Conservation (phyloP, 2,329 filamentous ascomycete genomes). For the Sarocladium strictum region DNA sequence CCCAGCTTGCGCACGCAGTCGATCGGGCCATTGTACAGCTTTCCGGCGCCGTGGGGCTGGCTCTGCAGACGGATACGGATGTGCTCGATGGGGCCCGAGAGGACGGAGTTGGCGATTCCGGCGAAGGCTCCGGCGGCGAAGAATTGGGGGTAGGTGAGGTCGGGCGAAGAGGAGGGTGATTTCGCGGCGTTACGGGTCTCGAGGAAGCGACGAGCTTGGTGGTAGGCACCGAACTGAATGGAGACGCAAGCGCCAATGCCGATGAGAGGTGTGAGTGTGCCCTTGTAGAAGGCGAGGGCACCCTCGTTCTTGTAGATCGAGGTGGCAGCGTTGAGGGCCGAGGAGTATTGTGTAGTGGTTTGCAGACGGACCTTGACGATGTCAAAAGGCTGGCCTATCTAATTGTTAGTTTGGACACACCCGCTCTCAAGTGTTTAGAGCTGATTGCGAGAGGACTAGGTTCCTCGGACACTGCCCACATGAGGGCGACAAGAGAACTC, state of each 20-base stretch:
- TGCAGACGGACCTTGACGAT: conserved; percentile 98
- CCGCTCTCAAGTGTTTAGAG: neutral
- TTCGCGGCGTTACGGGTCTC: conserved; percentile 65
- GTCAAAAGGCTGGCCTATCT: conserved; percentile 65
- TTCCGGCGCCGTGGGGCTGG: conserved; percentile 77
- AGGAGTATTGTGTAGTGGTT: conserved; percentile 75
- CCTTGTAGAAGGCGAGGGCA: conserved; percentile 93
- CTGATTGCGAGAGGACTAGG: neutral
- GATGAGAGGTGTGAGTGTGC: conserved; percentile 87
- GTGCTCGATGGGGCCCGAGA: conserved; percentile 93
- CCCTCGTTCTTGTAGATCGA: conserved; percentile 87
- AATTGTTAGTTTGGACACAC: conserved; percentile 5
- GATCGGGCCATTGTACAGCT: conserved; percentile 75
- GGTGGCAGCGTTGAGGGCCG: conserved; percentile 72
- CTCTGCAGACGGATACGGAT: conserved; percentile 94
- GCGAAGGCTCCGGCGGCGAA: conserved; percentile 88
- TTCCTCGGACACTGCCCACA: too few species aligned
- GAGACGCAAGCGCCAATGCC: conserved; percentile 97
- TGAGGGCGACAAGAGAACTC: neutral
- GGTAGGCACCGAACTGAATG: conserved; percentile 97
- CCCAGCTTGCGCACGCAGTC: conserved; percentile 88
- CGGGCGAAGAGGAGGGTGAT: conserved; percentile 34
- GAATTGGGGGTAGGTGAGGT: conserved; percentile 78
- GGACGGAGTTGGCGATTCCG: conserved; percentile 79
- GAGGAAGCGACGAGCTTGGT: conserved; percentile 80